phyloP scores from a whole-genome alignment of 2,329 filamentous ascomycete species.

The Thyridium curvatum region DNA sequence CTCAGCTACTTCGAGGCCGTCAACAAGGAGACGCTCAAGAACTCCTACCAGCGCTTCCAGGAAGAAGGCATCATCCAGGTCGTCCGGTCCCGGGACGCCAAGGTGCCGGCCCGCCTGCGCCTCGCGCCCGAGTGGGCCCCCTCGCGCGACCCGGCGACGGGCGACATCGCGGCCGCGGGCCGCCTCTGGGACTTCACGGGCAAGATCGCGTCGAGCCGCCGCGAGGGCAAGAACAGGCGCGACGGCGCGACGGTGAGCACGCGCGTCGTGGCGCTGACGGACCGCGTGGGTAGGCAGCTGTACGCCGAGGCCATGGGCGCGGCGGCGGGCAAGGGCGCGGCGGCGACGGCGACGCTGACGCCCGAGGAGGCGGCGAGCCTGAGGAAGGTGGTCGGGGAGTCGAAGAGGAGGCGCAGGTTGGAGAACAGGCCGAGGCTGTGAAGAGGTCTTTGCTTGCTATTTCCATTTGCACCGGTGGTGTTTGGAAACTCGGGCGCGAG shows the following conservation, averaged over 20 bases:
- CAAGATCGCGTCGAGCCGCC: conserved; percentile 71
- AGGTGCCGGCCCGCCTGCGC: conserved; percentile 55
- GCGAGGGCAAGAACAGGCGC: conserved; percentile 94
- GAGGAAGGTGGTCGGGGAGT: conserved; percentile 35
- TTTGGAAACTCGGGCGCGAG: too few relatives aligned
- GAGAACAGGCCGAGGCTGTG: conserved; percentile 46
- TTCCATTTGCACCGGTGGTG: too few relatives aligned
- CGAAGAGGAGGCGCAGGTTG: conserved; percentile 40
- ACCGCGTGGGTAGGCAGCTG: conserved; percentile 63
- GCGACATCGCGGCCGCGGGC: conserved; percentile 61
- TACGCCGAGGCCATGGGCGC: conserved; percentile 51
- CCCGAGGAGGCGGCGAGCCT: conserved; percentile 42
- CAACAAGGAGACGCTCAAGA: conserved; percentile 96
- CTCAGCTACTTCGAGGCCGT: conserved; percentile 96
- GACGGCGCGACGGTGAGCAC: conserved; percentile 85
- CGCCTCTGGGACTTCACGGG: conserved; percentile 89
- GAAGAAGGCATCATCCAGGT: conserved; percentile 85
- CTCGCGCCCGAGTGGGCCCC: conserved; percentile 73
- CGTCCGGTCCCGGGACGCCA: conserved; percentile 60
- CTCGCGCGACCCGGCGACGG: conserved; percentile 53
- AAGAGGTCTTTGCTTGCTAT: background rate
- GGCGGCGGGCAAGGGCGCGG: conserved; percentile 24
- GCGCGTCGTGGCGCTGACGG: conserved; percentile 71
- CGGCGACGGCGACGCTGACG: conserved; percentile 36
- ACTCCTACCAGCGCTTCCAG: conserved; percentile 80